phyloP scores from a whole-genome alignment of 2,329 filamentous ascomycete species.

The Ophiocordyceps unilateralis region DNA sequence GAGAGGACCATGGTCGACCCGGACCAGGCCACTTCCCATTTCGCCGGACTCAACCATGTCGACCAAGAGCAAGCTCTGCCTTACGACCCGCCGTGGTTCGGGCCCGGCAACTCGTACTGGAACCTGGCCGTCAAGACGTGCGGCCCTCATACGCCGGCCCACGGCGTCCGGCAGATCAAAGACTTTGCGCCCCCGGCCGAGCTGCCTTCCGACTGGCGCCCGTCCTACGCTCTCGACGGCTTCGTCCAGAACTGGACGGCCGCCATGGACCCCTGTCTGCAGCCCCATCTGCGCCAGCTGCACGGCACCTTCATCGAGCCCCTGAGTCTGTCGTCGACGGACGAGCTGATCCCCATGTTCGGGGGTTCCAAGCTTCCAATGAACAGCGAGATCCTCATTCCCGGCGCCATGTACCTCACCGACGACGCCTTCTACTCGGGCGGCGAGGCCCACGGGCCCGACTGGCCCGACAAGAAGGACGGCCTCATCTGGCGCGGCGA shows the following conservation, averaged over 20 bases:
- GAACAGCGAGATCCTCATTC: slow-evolving; percentile 48
- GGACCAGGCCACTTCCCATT: slow-evolving; percentile 24
- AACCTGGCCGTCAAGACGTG: slow-evolving; percentile 38
- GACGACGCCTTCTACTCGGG: slow-evolving; percentile 42
- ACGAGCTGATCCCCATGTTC: slow-evolving; percentile 41
- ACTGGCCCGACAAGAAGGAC: slow-evolving; percentile 40
- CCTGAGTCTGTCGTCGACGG: slow-evolving; percentile 30
- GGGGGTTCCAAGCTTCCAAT: slow-evolving; percentile 44
- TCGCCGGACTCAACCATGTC: slow-evolving; percentile 21
- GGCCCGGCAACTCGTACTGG: slow-evolving; percentile 36
- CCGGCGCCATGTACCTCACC: slow-evolving; percentile 46
- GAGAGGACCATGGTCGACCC: slow-evolving; percentile 23
- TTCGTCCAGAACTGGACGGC: slow-evolving; percentile 41
- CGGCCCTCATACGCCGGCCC: slow-evolving; percentile 30
- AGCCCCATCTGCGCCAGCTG: slow-evolving; percentile 30
- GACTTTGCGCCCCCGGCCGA: slow-evolving; percentile 25
- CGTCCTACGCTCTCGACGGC: slow-evolving; percentile 23
- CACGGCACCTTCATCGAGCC: slow-evolving; percentile 42
- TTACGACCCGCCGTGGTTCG: slow-evolving; percentile 30
- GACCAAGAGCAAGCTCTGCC: slow-evolving; percentile 16
- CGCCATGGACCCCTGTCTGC: slow-evolving; percentile 40
- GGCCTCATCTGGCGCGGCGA: slow-evolving; percentile 47
- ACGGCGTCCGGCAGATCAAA: slow-evolving; percentile 17
- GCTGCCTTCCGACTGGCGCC: slow-evolving; percentile 16
- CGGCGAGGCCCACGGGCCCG: slow-evolving; percentile 32